These are phyloP conservation scores for Cystofilobasidium capitatum DNA, from an alignment of 768 basidiomycete genomes.

Conservation along the genomic window DNA sequence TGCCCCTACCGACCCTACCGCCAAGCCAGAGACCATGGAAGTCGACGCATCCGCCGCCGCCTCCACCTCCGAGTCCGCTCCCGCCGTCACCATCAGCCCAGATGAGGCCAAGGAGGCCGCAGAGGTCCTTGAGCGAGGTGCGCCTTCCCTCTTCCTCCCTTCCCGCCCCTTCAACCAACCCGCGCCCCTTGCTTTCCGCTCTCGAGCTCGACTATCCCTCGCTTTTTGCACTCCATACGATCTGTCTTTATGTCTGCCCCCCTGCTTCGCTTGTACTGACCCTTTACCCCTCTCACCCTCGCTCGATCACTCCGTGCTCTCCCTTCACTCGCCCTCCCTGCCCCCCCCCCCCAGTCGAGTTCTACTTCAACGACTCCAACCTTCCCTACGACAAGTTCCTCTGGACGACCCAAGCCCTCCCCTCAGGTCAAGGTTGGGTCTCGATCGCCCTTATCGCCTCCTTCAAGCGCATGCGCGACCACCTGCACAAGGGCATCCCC, in stretches of 20 bases:
- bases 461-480: constrained; percentile 90
- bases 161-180: not conserved
- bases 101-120: constrained; percentile 17
- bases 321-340: not conserved
- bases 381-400: constrained; percentile 77
- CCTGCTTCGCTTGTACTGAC: not conserved
- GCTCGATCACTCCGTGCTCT: not conserved
- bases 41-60: constrained; percentile 11
- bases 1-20: not conserved
- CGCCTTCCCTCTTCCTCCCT: not conserved
- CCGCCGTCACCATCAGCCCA: constrained; percentile 5
- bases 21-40: constrained; percentile 14
- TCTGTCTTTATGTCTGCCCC: not conserved
- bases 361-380: constrained; percentile 95
- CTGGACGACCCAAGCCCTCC: constrained; percentile 58
- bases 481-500: constrained; percentile 49
- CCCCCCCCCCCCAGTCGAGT: constrained; percentile 56
- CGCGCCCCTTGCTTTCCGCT: not conserved
- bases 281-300: not conserved
- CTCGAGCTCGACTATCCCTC: not conserved
- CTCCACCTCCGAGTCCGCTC: not conserved
- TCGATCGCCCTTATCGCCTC: constrained; percentile 75
- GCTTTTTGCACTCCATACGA: not conserved
- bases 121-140: constrained; percentile 20
- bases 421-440: constrained; percentile 56